These are phyloP conservation scores for Thelonectria olida DNA, from an alignment of 2,329 filamentous ascomycete species.

Conservation along the genomic window DNA sequence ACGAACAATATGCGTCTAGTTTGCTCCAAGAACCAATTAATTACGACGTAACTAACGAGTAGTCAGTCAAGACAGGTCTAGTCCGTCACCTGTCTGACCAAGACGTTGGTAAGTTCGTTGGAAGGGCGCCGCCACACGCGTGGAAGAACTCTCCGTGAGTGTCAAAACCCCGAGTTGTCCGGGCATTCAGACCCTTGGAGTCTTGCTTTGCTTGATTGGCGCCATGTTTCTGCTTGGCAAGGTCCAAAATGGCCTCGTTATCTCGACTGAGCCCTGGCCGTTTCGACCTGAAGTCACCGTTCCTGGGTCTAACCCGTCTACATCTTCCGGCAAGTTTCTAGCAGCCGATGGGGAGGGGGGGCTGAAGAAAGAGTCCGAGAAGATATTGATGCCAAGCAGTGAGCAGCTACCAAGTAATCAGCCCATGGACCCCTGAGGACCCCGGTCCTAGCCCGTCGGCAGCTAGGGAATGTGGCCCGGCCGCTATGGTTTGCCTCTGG, in stretches of 20 bases:
- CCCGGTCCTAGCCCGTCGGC: conserved; percentile 15
- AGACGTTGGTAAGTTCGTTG: neutral
- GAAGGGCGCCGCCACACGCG: neutral
- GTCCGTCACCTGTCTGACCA: conserved; percentile 1
- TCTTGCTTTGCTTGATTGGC: no score
- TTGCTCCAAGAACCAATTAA: neutral
- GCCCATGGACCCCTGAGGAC: neutral
- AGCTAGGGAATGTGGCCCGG: conserved; percentile 16
- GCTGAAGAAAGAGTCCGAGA: neutral
- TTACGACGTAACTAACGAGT: no score
- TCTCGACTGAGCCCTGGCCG: neutral
- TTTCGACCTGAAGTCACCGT: conserved; percentile 6
- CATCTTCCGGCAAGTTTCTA: neutral
- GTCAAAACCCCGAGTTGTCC: no score
- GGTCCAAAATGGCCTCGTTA: neutral
- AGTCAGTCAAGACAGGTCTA: neutral
- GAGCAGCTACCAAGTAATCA: neutral
- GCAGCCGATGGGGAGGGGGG: neutral
- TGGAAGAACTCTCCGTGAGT: neutral
- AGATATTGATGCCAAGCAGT: neutral
- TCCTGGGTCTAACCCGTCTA: neutral
- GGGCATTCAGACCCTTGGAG: no score
- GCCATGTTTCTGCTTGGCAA: no score
- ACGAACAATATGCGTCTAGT: neutral
- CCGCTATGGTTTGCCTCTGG: conserved; percentile 10